These are phyloP conservation scores for Penicillium lividum DNA, from an alignment of 495 filamentous ascomycete genomes.

Conservation along the genomic window DNA sequence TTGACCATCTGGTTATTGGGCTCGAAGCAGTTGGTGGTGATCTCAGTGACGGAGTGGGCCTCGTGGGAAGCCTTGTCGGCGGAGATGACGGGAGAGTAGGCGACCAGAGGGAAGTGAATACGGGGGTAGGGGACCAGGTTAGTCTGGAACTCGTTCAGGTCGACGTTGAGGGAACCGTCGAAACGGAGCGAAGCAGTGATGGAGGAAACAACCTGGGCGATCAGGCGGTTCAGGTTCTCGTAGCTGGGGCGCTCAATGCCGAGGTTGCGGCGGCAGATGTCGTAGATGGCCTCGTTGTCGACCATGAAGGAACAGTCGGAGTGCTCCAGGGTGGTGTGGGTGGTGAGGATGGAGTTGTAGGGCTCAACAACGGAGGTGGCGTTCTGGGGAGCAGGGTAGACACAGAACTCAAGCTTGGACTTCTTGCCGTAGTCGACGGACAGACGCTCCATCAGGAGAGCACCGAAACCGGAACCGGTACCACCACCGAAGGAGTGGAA, in stretches of 20 bases:
- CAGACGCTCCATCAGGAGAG: constrained; percentile 94
- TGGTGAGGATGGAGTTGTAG: constrained; percentile 98
- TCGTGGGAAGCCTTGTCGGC: constrained; percentile 93
- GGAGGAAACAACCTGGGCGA: constrained; percentile 97
- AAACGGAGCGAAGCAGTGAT: constrained; percentile 98
- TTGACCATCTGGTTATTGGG: constrained; percentile 97
- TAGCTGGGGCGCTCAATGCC: constrained; percentile 96
- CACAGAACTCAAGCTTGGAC: constrained; percentile 98
- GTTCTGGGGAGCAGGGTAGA: constrained; percentile 96
- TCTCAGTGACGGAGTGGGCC: constrained; percentile 69
- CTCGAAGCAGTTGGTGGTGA: constrained; percentile 71
- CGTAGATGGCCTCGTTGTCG: constrained; percentile 99
- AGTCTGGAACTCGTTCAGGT: constrained; percentile 99
- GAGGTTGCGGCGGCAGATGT: constrained; percentile 96
- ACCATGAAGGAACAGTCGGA: constrained; percentile 99
- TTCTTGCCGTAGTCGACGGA: constrained; percentile 99
- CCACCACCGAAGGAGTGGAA: constrained; percentile 99
- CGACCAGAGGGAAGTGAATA: constrained; percentile 98
- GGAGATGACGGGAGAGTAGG: constrained; percentile 93
- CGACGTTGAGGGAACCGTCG: constrained; percentile 98
- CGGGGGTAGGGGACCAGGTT: constrained; percentile 98
- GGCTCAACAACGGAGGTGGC: constrained; percentile 97
- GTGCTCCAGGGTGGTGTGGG: constrained; percentile 98
- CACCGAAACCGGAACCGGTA: constrained; percentile 97
- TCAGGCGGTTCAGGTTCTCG: constrained; percentile 97